A percentile compares a stretch with the other conserved stretches of the same genome.
Conservation (phyloP, 306 rosid species). For the Prunus dulcis region DNA sequence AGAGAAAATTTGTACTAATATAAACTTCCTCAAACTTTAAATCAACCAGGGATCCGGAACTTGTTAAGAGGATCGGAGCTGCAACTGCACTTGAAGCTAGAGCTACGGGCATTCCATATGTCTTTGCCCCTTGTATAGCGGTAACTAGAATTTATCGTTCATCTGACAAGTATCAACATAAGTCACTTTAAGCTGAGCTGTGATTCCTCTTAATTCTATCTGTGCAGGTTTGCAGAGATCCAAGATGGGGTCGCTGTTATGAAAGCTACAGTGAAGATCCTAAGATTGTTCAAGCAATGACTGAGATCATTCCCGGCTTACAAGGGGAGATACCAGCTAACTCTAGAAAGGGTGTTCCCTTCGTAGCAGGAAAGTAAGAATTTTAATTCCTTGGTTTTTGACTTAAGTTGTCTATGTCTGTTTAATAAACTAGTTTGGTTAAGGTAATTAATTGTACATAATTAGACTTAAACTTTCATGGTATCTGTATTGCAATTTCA, state of each 20-base stretch:
- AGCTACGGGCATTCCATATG: conserved; percentile 42
- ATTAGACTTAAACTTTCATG: no score
- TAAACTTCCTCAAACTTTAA: not conserved
- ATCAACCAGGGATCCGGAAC: conserved; percentile 29
- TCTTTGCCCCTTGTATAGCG: conserved; percentile 40
- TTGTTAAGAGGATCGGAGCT: conserved; percentile 35
- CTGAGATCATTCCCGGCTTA: conserved; percentile 32
- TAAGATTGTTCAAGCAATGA: conserved; percentile 31
- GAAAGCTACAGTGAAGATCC: conserved; percentile 42
- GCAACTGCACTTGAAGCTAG: conserved; percentile 40
- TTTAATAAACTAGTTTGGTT: not conserved
- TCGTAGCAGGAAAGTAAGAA: conserved; percentile 36
- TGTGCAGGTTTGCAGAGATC: conserved; percentile 41
- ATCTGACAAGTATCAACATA: not conserved
- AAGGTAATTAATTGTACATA: no score
- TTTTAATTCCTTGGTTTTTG: not conserved
- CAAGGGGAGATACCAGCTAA: conserved; percentile 40
- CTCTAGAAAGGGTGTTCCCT: conserved; percentile 32
- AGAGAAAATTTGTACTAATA: not conserved
- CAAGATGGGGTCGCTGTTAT: conserved; percentile 46
- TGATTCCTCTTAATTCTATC: not conserved
- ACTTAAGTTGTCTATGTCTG: not conserved
- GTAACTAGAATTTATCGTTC: conserved; percentile 1
- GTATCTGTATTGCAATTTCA: no score
- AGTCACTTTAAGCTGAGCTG: not conserved